Conservation (phyloP, 495 filamentous ascomycete species). For the Astrocystis sublimbata region DNA sequence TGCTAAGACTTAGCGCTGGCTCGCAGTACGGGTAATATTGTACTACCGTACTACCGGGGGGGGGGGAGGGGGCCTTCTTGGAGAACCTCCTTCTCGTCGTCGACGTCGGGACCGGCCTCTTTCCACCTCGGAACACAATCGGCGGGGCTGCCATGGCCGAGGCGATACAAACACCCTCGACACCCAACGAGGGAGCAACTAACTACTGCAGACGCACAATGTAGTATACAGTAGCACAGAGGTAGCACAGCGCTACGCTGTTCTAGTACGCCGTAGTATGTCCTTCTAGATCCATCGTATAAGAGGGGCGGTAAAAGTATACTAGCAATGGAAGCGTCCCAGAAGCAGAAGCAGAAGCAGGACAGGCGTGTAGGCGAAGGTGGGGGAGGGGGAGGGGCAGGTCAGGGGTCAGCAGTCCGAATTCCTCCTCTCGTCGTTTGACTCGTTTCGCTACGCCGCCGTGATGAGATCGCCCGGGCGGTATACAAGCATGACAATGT, state of each 20-base stretch:
- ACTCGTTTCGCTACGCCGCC: background rate
- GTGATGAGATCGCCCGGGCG: too few relatives aligned
- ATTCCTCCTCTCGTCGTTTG: background rate
- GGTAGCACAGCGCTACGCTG: background rate
- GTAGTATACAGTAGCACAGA: background rate
- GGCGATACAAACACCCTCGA: background rate
- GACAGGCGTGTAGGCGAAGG: background rate
- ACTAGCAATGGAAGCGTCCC: too few relatives aligned
- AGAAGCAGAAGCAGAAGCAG: background rate
- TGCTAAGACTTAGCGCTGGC: background rate
- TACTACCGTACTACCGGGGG: background rate
- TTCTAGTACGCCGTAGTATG: background rate
- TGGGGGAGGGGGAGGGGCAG: background rate
- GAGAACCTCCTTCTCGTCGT: slow-evolving; percentile 1
- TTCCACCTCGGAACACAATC: background rate
- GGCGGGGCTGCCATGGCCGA: background rate
- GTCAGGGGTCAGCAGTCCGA: background rate
- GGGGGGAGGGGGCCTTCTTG: background rate
- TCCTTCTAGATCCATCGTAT: background rate
- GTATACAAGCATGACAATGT: too few relatives aligned
- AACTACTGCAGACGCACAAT: background rate
- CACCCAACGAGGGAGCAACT: background rate
- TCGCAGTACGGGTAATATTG: background rate
- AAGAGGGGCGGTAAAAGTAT: background rate
- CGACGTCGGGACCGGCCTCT: background rate